phyloP scores from a whole-genome alignment of 768 basidiomycete species.

The Pleurotus ostreatus region DNA sequence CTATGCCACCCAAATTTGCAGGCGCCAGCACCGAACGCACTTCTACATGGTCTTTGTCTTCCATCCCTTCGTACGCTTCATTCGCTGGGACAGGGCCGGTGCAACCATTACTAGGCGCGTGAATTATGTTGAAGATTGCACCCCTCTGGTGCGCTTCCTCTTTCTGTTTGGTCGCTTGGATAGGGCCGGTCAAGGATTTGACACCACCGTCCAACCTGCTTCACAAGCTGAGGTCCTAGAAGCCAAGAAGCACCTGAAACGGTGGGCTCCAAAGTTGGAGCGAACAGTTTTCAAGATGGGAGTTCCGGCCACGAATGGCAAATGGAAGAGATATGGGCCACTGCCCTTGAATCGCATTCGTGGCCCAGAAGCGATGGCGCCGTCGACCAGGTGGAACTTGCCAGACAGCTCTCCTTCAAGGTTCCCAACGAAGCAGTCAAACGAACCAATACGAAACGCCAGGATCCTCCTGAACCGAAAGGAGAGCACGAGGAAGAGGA shows the following conservation, averaged over 20 bases:
- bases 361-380: background rate
- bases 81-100: slow-evolving; percentile 31
- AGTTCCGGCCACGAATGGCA: background rate
- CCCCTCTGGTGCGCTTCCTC: slow-evolving; percentile 19
- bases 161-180: slow-evolving; percentile 13
- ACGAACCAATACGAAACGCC: too few species aligned
- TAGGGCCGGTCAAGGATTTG: background rate
- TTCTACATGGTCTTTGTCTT: slow-evolving; percentile 25
- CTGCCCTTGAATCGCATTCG: background rate
- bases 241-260: background rate
- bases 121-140: slow-evolving; percentile 15
- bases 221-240: background rate
- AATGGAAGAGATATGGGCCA: background rate
- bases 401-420: too few species aligned
- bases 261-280: background rate
- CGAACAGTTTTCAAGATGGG: background rate
- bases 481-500: too few species aligned
- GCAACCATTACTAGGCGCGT: slow-evolving; percentile 20
- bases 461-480: too few species aligned
- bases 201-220: background rate
- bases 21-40: slow-evolving; percentile 23
- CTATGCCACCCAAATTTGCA: slow-evolving; percentile 17
- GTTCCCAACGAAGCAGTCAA: too few species aligned
- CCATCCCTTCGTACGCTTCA: slow-evolving; percentile 20
- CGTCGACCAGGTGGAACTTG: background rate